Conservation (phyloP, 2,329 filamentous ascomycete genomes). For the Didymella pomorum region DNA sequence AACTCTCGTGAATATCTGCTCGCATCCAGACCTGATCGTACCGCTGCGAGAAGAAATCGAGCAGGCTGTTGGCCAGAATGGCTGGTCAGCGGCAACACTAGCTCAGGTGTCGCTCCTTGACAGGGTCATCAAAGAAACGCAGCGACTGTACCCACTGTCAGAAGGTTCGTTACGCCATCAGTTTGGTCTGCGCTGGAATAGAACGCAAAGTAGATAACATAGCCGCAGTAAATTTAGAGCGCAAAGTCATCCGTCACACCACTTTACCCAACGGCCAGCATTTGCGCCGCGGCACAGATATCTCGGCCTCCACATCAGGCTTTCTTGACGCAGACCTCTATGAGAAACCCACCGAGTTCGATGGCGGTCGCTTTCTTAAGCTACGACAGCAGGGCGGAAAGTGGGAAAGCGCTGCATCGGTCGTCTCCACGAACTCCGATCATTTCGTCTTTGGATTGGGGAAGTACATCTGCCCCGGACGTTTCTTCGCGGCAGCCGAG, state of each 20-base stretch:
- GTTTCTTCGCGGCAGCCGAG: background rate
- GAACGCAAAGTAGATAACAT: too few species aligned
- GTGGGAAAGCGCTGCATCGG: background rate
- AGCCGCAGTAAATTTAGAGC: conserved; percentile 1
- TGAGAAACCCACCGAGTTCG: background rate
- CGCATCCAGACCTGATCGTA: background rate
- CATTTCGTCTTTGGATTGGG: conserved; percentile 1
- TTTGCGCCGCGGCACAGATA: background rate
- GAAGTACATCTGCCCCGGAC: background rate
- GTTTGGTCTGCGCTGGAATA: too few species aligned
- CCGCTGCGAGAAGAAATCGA: conserved; percentile 1
- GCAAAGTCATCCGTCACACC: background rate
- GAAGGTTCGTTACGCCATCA: background rate
- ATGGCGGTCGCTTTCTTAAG: background rate
- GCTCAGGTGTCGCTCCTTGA: background rate
- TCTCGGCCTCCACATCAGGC: background rate
- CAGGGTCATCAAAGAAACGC: conserved; percentile 1
- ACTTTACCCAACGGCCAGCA: background rate
- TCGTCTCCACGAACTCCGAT: background rate
- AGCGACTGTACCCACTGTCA: background rate
- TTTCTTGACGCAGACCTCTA: background rate
- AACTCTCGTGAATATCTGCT: background rate
- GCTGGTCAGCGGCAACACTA: background rate
- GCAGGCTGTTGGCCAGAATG: background rate
- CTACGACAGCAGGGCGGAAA: background rate